These are phyloP conservation scores for Paramecium sexaurelia DNA, from an alignment of 73 alveolate genomes.

Conservation along the genomic window DNA sequence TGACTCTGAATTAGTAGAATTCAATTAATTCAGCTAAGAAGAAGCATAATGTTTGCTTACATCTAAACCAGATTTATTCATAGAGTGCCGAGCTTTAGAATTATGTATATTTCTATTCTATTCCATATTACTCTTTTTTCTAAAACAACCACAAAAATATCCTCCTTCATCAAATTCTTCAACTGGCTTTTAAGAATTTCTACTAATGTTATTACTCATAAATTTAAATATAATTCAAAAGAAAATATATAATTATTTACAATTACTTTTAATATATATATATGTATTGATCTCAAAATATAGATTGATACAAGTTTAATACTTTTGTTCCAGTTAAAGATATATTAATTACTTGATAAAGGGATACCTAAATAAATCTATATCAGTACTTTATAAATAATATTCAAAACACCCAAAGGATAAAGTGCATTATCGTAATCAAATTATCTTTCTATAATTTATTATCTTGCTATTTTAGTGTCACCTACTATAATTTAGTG, in stretches of 20 bases:
- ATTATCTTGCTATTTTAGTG: conserved; percentile 6
- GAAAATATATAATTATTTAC: neutral
- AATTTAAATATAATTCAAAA: neutral
- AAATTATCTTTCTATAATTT: neutral
- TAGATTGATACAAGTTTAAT: neutral
- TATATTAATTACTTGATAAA: neutral
- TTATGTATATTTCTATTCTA: neutral
- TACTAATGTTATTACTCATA: neutral
- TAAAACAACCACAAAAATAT: neutral
- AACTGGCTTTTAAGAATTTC: neutral
- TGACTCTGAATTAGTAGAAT: neutral
- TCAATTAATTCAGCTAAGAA: neutral
- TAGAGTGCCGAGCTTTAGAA: neutral
- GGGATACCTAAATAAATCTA: neutral
- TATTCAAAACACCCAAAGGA: conserved; percentile 16
- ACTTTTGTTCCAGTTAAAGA: conserved; percentile 28
- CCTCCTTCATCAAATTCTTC: neutral
- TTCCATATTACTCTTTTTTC: conserved; percentile 1
- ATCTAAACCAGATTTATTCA: neutral
- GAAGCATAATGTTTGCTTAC: neutral
- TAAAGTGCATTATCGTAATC: conserved; percentile 7
- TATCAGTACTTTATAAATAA: neutral
- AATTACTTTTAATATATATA: neutral
- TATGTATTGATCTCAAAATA: neutral
- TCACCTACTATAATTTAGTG: neutral